phyloP scores from a whole-genome alignment of 495 filamentous ascomycete species.

The Podospora pseudoanserina region DNA sequence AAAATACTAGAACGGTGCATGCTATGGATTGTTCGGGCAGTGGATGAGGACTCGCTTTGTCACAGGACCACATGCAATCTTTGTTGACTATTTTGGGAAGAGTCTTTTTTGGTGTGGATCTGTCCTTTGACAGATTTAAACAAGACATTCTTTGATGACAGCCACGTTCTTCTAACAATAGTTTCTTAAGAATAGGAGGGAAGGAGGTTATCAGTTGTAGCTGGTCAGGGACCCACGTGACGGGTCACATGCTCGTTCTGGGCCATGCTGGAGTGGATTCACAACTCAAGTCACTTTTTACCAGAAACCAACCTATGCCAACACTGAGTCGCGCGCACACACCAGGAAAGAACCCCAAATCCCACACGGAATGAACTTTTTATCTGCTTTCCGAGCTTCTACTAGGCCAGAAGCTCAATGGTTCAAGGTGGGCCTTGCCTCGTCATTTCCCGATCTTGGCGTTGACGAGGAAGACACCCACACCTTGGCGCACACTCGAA shows the following conservation, averaged over 20 bases:
- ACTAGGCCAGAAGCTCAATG: slow-evolving; percentile 35
- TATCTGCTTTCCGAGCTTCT: slow-evolving; percentile 29
- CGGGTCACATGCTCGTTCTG: not conserved
- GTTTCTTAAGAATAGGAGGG: not conserved
- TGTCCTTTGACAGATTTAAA: not conserved
- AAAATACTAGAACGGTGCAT: no score
- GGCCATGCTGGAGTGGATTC: not conserved
- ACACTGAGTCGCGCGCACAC: no score
- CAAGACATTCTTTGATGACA: not conserved
- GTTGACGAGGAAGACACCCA: slow-evolving; percentile 30
- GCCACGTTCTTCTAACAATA: not conserved
- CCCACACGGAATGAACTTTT: slow-evolving; percentile 10
- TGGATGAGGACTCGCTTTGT: not conserved
- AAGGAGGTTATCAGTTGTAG: not conserved
- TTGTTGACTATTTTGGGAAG: not conserved
- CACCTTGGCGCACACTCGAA: slow-evolving; percentile 28
- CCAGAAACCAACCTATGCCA: no score
- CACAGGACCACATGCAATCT: not conserved
- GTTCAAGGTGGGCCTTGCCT: slow-evolving; percentile 47
- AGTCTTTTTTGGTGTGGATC: not conserved
- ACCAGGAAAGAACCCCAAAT: not conserved
- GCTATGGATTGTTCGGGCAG: no score
- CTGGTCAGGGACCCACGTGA: not conserved
- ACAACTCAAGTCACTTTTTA: not conserved
- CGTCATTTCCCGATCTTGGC: slow-evolving; percentile 50